Base-by-base conservation (phyloP, 2,329 filamentous ascomycete genomes). In the Scytalidium sp. region DNA sequence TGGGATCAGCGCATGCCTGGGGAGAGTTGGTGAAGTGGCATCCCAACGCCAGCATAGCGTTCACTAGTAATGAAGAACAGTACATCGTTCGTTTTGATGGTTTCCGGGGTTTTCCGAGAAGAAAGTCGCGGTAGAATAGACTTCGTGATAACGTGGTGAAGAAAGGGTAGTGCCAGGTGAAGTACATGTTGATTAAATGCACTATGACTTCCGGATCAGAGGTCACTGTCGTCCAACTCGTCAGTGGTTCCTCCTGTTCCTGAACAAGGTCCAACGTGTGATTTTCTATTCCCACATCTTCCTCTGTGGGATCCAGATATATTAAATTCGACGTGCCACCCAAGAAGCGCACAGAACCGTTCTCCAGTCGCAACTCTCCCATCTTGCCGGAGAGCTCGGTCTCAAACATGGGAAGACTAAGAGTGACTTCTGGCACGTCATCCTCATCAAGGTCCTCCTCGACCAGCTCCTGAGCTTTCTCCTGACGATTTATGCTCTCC, bases 131-230 rank as follows among this genome's bases (percentile, higher is more conserved):
- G 64, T 89, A 92, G 65, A 99, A 97, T 25, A 96, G 73, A 32
- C 79, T 84, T 66, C 90, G 95, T 11, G 92, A 93, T 6, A 97
- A 75, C 0, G 89, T 94, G 3, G 91, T 93, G 67, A 97, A 99
- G 70, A 94, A 97, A 17, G 91, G 86, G 68, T 97, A 97, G 69
- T 97, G 94, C 88, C 93, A 97, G 60, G 85, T 90, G 71, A 97
- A 97, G 70, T 99, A 99, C 89, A 97, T 92, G 62, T 92, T 93
- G 64, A 99, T 83, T 17, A 99, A 81, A 67, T 97, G 93, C 15
- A 85, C 80, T 59, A 97, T 84, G 42, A 96, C 76, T 47, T 87
- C 81, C 20, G 84, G 78, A 65, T 97, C 90, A 45, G 83, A 76
- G 1, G 90, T 96, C 42, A 96, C 90, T 15, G 78, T 81, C 0